Base-by-base conservation (phyloP, 2,329 filamentous ascomycete species). In the Eurotiales sp. region DNA sequence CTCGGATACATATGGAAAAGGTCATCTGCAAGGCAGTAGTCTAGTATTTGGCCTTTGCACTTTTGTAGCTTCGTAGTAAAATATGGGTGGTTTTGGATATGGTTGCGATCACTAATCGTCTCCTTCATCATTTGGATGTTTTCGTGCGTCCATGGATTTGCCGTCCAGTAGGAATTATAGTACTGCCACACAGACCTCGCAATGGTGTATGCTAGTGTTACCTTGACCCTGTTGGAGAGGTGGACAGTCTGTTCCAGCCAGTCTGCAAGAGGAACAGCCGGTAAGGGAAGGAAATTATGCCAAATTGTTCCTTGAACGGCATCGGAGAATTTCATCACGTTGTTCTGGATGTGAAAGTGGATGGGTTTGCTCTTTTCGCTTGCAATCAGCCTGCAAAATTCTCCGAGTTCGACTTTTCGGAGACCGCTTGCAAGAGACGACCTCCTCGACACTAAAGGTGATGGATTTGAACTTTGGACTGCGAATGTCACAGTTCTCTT, bases 131-230 rank as follows among this genome's bases (percentile, higher is more conserved):
- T 15, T 10, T 21, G 22, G 14, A 50, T 50, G 11, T 17, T 50
- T 12, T 43, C 39, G 11, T 50, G 47, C 8, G 32, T 51, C 49
- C 49, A 51, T 12, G 41, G 41, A 3, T 19, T 32, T 17, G 19
- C 25, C 42, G 46, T 51, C 49, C 49, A 51, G 1, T n/a, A 27
- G 2, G 49, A 51, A 15, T 46, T 32, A 29, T 51, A 51, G n/a
- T 51, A 46, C 8, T 32, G 41, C 49, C 49, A 51, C 8, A 39
- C 49, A 1, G 49, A 40, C n/a, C 36, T 46, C 8, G 42, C 49
- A 8, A 51, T n/a, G 22, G 21, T 45, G 29, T 51, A 51, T n/a
- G 41, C 40, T 17, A 51, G 22, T 7, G 34, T 14, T n/a, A 51
- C 41, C 21, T 51, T 51, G 8, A 22, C 25, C 41, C n/a, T 51